Conservation (phyloP, 306 rosid genomes). For the Fragaria iinumae region DNA sequence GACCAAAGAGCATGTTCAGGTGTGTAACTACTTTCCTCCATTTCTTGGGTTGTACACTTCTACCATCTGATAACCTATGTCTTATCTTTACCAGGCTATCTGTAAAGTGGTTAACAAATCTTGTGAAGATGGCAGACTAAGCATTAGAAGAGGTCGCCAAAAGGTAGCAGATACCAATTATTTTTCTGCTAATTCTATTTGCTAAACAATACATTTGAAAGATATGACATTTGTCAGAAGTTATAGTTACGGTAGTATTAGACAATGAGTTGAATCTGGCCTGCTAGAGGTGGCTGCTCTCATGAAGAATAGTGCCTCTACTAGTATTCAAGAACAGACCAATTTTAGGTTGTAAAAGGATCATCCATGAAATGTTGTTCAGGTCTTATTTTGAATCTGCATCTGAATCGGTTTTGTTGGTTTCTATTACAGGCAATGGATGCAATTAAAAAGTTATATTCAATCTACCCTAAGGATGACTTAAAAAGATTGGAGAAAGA, state of each 20-base stretch:
- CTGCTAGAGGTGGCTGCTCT: not conserved
- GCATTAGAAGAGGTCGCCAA: slow-evolving; percentile 88
- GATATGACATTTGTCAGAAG: not conserved
- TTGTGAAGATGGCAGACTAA: slow-evolving; percentile 81
- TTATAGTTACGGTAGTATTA: not conserved
- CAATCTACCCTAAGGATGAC: slow-evolving; percentile 80
- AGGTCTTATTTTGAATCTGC: not conserved
- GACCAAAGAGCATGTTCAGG: slow-evolving; percentile 95
- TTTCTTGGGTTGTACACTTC: slow-evolving; percentile 4
- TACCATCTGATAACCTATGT: not conserved
- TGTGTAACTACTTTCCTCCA: slow-evolving; percentile 25
- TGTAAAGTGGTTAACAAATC: slow-evolving; percentile 75
- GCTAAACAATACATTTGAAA: not conserved
- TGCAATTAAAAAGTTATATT: slow-evolving; percentile 61
- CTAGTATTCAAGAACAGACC: not conserved
- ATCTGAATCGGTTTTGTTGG: slow-evolving; percentile 19
- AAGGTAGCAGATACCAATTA: slow-evolving; percentile 42
- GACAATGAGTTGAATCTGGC: not conserved
- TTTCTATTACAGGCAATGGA: slow-evolving; percentile 74
- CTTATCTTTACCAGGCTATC: slow-evolving; percentile 55
- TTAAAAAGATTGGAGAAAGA: slow-evolving; percentile 88
- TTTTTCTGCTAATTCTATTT: not conserved
- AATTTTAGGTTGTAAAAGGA: not conserved
- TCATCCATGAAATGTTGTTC: not conserved
- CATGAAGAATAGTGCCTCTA: not conserved